Percentiles rank a stretch among this genome's conserved stretches.
Evolutionary conservation across 2,329 filamentous ascomycete genomes (phyloP).

Genomic region (Cercospora citrullina): DNA sequence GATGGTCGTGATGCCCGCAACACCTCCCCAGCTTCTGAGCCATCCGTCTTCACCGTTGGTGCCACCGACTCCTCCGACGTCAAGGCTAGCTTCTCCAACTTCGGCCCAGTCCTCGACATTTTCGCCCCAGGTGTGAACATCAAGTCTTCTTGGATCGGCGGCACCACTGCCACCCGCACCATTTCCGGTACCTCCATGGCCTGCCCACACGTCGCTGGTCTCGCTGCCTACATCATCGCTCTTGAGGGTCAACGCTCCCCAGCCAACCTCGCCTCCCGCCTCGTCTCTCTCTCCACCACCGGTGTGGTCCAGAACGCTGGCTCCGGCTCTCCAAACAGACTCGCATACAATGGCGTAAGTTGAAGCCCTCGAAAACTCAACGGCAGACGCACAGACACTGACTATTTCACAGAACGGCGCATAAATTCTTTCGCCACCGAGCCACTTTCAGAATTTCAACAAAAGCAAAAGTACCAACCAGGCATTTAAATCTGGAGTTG

Average conservation of each 20-base stretch:
- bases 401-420: slow-evolving; percentile 1
- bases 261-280: slow-evolving; percentile 23
- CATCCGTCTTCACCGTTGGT: slow-evolving; percentile 39
- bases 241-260: slow-evolving; percentile 25
- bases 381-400: not conserved
- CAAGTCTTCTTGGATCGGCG: slow-evolving; percentile 52
- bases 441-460: not conserved
- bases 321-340: slow-evolving; percentile 18
- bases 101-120: slow-evolving; percentile 42
- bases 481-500: not conserved
- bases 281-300: slow-evolving; percentile 22
- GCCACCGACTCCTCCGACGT: slow-evolving; percentile 37
- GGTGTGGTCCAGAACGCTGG: slow-evolving; percentile 14
- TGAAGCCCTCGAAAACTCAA: no score
- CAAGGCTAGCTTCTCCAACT: slow-evolving; percentile 45
- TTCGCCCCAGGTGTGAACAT: slow-evolving; percentile 55
- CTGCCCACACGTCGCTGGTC: slow-evolving; percentile 30
- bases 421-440: not conserved
- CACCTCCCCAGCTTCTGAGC: slow-evolving; percentile 39
- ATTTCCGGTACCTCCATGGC: slow-evolving; percentile 53
- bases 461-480: not conserved
- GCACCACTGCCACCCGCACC: slow-evolving; percentile 48
- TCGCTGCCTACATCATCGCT: slow-evolving; percentile 30
- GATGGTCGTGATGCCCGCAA: slow-evolving; percentile 34
- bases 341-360: slow-evolving; percentile 10